Evolutionary conservation across 2,329 filamentous ascomycete species (phyloP).

Genomic region (Alternaria gansuensis): DNA sequence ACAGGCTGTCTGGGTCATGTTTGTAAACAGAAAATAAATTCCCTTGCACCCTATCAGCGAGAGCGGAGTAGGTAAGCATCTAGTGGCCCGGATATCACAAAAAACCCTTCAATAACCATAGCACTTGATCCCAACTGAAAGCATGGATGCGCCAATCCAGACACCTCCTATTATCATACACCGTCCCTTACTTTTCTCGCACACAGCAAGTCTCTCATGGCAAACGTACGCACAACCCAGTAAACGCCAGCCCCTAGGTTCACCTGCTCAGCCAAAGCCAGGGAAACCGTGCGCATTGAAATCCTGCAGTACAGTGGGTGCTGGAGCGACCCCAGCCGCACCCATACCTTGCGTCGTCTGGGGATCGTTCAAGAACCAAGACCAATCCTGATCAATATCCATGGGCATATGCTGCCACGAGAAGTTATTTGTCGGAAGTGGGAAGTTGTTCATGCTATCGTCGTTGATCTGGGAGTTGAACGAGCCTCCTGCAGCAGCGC

Average conservation of each 20-base stretch:
- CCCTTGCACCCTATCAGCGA: slow-evolving; percentile 23
- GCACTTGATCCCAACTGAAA: not conserved
- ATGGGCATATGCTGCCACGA: slow-evolving; percentile 53
- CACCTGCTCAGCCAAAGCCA: slow-evolving; percentile 33
- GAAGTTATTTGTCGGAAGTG: slow-evolving; percentile 49
- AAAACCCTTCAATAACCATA: not conserved
- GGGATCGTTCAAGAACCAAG: slow-evolving; percentile 51
- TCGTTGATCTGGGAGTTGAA: slow-evolving; percentile 41
- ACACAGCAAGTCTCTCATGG: not conserved
- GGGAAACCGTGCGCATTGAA: slow-evolving; percentile 37
- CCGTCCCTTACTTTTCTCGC: not conserved
- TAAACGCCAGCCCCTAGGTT: slow-evolving; percentile 1
- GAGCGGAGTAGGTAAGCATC: slow-evolving; percentile 23
- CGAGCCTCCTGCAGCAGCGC: slow-evolving; percentile 4
- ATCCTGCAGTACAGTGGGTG: slow-evolving; percentile 19
- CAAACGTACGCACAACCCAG: not conserved
- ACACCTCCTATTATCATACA: slow-evolving; percentile 13
- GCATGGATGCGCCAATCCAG: not conserved
- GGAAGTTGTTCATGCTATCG: slow-evolving; percentile 45
- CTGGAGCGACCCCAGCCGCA: not conserved
- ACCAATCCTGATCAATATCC: slow-evolving; percentile 56
- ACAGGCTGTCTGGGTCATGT: not conserved
- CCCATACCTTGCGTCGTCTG: slow-evolving; percentile 26
- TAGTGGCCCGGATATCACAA: slow-evolving; percentile 19
- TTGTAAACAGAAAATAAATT: slow-evolving; percentile 10